Evolutionary conservation across 345 rosid genomes (phyloP), one percentile per base, ranked within the genome.

Genomic region (Rhizophora mangle): DNA sequence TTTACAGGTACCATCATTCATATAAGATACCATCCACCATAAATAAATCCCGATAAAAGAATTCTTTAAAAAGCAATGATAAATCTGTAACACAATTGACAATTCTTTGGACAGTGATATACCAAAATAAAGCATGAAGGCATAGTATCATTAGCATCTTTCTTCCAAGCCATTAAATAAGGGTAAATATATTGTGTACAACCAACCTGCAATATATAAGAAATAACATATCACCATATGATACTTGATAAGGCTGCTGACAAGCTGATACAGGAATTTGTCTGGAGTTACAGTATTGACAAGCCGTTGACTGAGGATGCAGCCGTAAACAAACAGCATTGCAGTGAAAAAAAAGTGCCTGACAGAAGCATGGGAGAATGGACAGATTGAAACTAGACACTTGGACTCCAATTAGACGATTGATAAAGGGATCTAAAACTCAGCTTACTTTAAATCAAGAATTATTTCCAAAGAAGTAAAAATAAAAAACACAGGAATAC

Each of bases 341-440:
- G 89, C 96, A 49, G 97, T 90, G 85, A 95, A 92, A 89, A 95
- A 92, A 82, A 95, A 95, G 76, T 92, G 89, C 99, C 98, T 92
- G 84, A 29, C 77, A 81, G 66, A 32, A 52, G 56, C 32, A 56
- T 37, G 34, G 34, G 32, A 36, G 63, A 55, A 37, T 10, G 6
- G 10, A 32, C 32, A 66, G 49, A 29, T 43, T 49, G 26, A 64
- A 39, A 43, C 62, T 52, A 62, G 6, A 30, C 34, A 66, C 1
- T 37, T 15, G 22, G 29, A 24, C 13, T 24, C 29, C 60, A 56
- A 21, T 8, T 15, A 56, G 31, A 24, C 11, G 16, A 56, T 3
- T n/a, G 22, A 26, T 56, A 27, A 24, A n/a, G 29, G 60, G 60
- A 56, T 19, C 16, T 21, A 56, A 56, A 22, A 8, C 18, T 56